Base-by-base conservation (phyloP, 352 stramenopile species). In the Globisporangium camurandrum region DNA sequence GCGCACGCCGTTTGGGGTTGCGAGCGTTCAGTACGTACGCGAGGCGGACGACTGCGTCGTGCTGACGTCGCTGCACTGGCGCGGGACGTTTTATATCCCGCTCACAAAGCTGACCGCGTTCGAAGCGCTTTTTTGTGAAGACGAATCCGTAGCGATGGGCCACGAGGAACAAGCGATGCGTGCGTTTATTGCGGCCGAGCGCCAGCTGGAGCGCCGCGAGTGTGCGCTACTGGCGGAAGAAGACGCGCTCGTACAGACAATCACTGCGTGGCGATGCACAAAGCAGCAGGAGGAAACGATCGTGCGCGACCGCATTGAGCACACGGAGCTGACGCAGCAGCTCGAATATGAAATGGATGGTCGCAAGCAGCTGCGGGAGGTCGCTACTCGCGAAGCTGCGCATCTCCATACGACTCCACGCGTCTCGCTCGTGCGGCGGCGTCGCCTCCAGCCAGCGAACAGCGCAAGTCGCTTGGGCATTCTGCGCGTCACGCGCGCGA, bases 51-150 rank as follows among this genome's bases (percentile, higher is more conserved):
- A 54, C 8, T 78, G 56, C 36, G 57, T 88, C 2, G 64, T 85
- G 2, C 56, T 86, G 7, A 62, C 50, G 16, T 59, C 66, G 2
- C 26, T 74, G 1, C 33, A 59, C 2, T 92, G 77, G 77, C 42
- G 72, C 23, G 77, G 58, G 1, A 86, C 74, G 2, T 54, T 89
- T 7, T 86, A 63, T 37, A 58, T 86, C 3, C 61, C 64, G 0
- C 41, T 86, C 3, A 36, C 57, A 27, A 49, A 85, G 14, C 55
- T 92, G 20, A 24, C 86, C 17, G 47, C 47, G 2, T 48, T 64
- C 12, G 79, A 88, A 59, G 57, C 66, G 3, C 53, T 70, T 0
- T 66, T 67, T 50, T 63, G 61, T 24, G 64, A 92, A 46, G 59
- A 68, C 33, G 80, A 88, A 34, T 34, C 19, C 0, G 51, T 68